A percentile compares a stretch with the other conserved stretches of the same genome.
Conservation (phyloP, 768 basidiomycete genomes). For the Agrocybe praecox region DNA sequence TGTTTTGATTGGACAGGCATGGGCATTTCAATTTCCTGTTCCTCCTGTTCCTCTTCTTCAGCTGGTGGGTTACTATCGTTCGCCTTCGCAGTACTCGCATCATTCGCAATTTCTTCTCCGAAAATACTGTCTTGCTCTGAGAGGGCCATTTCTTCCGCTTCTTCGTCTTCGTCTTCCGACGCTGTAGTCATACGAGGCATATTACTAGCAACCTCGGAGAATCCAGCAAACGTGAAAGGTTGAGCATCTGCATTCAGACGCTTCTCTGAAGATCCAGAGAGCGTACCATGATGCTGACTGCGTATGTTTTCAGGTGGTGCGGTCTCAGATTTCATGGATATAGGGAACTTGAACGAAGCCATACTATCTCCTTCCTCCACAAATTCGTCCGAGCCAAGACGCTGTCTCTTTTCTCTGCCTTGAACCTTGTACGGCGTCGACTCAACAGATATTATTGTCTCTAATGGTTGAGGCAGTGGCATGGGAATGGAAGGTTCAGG, state of each 20-base stretch:
- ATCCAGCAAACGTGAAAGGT: conserved; percentile 73
- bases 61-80: conserved; percentile 24
- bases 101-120: conserved; percentile 23
- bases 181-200: conserved; percentile 25
- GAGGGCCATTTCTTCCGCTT: background rate
- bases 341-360: conserved; percentile 78
- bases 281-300: conserved; percentile 41
- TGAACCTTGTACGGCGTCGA: conserved; percentile 53
- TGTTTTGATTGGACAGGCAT: conserved; percentile 26
- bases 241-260: conserved; percentile 49
- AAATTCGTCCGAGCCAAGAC: conserved; percentile 50
- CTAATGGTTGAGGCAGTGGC: conserved; percentile 22
- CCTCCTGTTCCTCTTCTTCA: conserved; percentile 19
- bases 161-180: conserved; percentile 2
- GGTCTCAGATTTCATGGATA: conserved; percentile 46
- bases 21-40: conserved; percentile 24
- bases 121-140: background rate
- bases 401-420: conserved; percentile 81
- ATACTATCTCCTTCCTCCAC: conserved; percentile 64
- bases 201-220: conserved; percentile 44
- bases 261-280: conserved; percentile 21
- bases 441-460: conserved; percentile 29
- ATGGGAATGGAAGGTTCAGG: conserved; percentile 25
- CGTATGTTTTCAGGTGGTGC: conserved; percentile 50
- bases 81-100: conserved; percentile 38